These are phyloP conservation scores for Pochonia chlamydosporia DNA, from an alignment of 2,329 filamentous ascomycete species.

Conservation along the genomic window DNA sequence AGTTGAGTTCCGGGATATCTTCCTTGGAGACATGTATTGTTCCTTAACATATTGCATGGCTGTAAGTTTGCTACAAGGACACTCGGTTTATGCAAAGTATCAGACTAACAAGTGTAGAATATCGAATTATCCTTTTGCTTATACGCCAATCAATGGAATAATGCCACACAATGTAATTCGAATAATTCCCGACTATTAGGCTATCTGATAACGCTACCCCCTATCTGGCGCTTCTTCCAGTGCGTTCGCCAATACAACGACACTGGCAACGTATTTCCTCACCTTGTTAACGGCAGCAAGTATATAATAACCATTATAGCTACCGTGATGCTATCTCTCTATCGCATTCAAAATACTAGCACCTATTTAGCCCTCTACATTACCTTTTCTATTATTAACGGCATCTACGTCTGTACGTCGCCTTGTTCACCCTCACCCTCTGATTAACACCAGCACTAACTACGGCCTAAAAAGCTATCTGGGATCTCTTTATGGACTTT, in stretches of 20 bases:
- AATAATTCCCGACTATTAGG: conserved; percentile 76
- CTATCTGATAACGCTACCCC: conserved; percentile 77
- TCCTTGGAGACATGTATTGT: conserved; percentile 95
- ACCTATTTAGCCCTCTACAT: conserved; percentile 67
- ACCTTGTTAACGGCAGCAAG: conserved; percentile 88
- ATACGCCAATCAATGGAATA: conserved; percentile 72
- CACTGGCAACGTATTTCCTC: conserved; percentile 82
- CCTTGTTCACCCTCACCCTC: no score
- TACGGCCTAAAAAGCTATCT: conserved; percentile 52
- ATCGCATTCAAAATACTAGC: conserved; percentile 62
- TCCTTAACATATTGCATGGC: conserved; percentile 87
- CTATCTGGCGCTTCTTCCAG: conserved; percentile 85
- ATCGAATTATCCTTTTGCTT: conserved; percentile 91
- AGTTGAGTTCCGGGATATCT: conserved; percentile 96
- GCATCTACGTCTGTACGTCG: conserved; percentile 68
- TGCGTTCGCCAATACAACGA: conserved; percentile 86
- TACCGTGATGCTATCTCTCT: conserved; percentile 74
- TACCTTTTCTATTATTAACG: conserved; percentile 71
- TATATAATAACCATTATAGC: conserved; percentile 80
- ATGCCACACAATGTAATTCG: conserved; percentile 77
- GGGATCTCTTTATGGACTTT: conserved; percentile 97
- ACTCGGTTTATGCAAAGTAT: no score
- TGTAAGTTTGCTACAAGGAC: conserved; percentile 48
- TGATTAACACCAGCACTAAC: neutral
- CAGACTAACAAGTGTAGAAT: conserved; percentile 48